Evolutionary conservation across 495 filamentous ascomycete species (phyloP).

Genomic region (Xylaria venustula): DNA sequence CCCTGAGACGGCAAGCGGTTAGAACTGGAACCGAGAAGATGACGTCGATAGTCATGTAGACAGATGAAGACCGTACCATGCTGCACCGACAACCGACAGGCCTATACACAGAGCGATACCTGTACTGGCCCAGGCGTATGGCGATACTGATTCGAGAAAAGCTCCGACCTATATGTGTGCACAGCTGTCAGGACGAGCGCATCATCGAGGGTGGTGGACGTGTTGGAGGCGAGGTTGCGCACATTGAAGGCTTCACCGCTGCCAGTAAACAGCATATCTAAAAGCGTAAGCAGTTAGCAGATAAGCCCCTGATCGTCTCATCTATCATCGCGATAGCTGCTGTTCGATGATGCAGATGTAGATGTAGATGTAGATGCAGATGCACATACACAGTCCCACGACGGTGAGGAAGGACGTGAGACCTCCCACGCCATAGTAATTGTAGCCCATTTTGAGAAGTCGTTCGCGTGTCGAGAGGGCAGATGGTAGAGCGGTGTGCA

Average conservation of each 20-base stretch:
- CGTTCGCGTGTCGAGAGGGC: conserved; percentile 10
- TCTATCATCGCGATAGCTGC: neutral
- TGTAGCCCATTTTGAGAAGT: conserved; percentile 48
- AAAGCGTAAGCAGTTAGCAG: neutral
- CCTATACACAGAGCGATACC: conserved; percentile 95
- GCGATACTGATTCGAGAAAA: conserved; percentile 92
- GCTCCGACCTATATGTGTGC: conserved; percentile 70
- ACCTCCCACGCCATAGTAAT: conserved; percentile 66
- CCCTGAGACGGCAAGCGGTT: conserved; percentile 55
- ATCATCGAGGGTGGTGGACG: conserved; percentile 9
- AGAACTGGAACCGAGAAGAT: conserved; percentile 1
- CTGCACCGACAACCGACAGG: conserved; percentile 91
- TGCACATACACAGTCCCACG: conserved; percentile 78
- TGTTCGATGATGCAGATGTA: conserved; percentile 10
- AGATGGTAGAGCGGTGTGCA: conserved; percentile 7
- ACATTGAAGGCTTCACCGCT: conserved; percentile 97
- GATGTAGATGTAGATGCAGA: too few species aligned
- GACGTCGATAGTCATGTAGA: neutral
- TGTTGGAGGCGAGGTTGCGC: conserved; percentile 33
- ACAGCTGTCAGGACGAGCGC: conserved; percentile 29
- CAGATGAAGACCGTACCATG: conserved; percentile 67
- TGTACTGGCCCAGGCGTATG: conserved; percentile 86
- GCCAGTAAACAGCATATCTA: conserved; percentile 97
- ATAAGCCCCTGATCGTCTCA: too few species aligned
- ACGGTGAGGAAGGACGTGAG: conserved; percentile 71